Evolutionary conservation across 2,329 filamentous ascomycete genomes (phyloP), one percentile per base, ranked within the genome.

Genomic region (Botrytis elliptica): DNA sequence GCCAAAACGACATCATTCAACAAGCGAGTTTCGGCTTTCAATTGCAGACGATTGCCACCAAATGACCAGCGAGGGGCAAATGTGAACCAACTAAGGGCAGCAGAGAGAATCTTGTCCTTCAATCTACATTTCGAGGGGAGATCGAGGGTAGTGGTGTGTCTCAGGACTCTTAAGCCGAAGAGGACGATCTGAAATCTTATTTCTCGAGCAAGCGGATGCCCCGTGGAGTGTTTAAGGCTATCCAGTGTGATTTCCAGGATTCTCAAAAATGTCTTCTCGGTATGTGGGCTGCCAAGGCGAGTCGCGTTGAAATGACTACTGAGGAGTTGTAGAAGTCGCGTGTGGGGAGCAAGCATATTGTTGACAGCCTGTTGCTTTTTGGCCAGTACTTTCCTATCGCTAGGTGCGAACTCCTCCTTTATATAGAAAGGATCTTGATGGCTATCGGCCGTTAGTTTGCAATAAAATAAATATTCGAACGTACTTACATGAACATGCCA

Each of bases 241-340:
- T 92, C 88, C 42, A 97, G 85, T 0, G 95, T 98, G 44, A 91
- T 85, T 76, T 92, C 89, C 74, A 98, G 88, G 76, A 98, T 85
- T 49, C 95, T 92, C 74, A 92, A 85, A 82, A 98, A 98, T 6
- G 95, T 88, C 74, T 89, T 89, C 78, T 97, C 93, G 0, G 92
- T 91, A 80, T 98, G 92, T 1, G 90, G 87, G 77, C 92, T 97
- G 40, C 93, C 92, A 40, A 98, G 86, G n/a, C 95, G 89, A 20
- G 93, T 95, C 2, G 97, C 94, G 81, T 94, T 97, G 84, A 97
- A 99, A 81, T 98, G 95, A 79, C 96, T 99, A 74, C 89, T 91
- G 75, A 99, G 89, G 81, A 98, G 97, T 76, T 97, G 94, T 49
- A 98, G 84, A 40, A 98, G 84, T 38, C 93, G 90, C 71, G 93